Evolutionary conservation across 2,329 filamentous ascomycete genomes (phyloP).

Genomic region (Hymenoscyphus repandus): DNA sequence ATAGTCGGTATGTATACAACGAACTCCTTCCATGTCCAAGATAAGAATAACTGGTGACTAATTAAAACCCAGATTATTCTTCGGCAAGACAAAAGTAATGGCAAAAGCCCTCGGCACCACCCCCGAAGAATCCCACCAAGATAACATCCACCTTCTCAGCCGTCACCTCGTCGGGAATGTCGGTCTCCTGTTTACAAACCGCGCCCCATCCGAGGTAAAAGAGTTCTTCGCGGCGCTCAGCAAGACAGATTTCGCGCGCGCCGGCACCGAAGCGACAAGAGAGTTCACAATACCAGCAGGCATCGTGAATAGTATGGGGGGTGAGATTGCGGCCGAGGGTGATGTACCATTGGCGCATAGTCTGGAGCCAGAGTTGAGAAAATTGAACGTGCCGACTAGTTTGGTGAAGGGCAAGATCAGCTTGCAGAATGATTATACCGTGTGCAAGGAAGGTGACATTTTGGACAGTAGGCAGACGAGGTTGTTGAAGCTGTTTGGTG

Average conservation of each 20-base stretch:
- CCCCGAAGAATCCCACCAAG: constrained; percentile 72
- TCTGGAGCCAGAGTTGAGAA: constrained; percentile 83
- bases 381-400: constrained; percentile 82
- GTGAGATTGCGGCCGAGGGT: constrained; percentile 72
- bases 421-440: constrained; percentile 46
- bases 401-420: constrained; percentile 85
- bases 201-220: constrained; percentile 59
- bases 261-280: constrained; percentile 69
- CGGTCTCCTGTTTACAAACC: constrained; percentile 85
- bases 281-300: constrained; percentile 78
- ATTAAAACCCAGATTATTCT: constrained; percentile 67
- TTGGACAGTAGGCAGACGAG: constrained; percentile 90
- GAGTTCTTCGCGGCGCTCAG: constrained; percentile 68
- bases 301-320: constrained; percentile 73
- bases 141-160: constrained; percentile 67
- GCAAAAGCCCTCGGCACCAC: constrained; percentile 81
- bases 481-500: constrained; percentile 86
- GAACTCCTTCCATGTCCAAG: neutral
- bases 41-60: too few relatives aligned
- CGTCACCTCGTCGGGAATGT: constrained; percentile 74
- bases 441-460: constrained; percentile 80
- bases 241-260: constrained; percentile 85
- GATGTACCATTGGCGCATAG: constrained; percentile 85
- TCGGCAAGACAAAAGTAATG: constrained; percentile 99
- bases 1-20: constrained; percentile 63